Conservation (phyloP, 179 eudicot genomes). For the Kewa caespitosa region DNA sequence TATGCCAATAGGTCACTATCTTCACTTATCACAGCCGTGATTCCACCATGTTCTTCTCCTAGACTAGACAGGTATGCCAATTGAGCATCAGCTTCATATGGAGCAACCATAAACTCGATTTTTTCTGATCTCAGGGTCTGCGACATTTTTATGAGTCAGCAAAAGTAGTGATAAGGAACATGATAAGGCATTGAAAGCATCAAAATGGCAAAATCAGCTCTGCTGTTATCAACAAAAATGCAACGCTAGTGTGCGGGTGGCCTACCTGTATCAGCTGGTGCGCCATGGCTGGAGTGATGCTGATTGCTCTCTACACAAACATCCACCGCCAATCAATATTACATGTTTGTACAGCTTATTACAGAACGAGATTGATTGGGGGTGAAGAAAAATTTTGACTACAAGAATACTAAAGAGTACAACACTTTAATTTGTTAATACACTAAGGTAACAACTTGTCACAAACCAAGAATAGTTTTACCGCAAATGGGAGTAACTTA, state of each 20-base stretch:
- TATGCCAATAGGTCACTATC: slow-evolving; percentile 82
- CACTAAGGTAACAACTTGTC: neutral
- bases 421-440: neutral
- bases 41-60: slow-evolving; percentile 55
- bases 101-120: slow-evolving; percentile 73
- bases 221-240: neutral
- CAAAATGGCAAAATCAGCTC: neutral
- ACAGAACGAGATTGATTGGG: neutral
- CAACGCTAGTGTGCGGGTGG: neutral
- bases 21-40: slow-evolving; percentile 67
- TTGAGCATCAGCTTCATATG: slow-evolving; percentile 90
- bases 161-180: neutral
- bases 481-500: neutral
- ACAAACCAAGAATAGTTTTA: neutral
- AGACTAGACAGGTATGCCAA: slow-evolving; percentile 63
- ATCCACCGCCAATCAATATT: slow-evolving; percentile 9
- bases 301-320: slow-evolving; percentile 63
- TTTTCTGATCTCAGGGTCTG: slow-evolving; percentile 63
- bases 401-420: neutral
- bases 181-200: neutral
- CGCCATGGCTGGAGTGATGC: slow-evolving; percentile 70
- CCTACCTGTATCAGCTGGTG: slow-evolving; percentile 70
- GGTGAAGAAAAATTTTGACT: neutral
- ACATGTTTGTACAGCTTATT: neutral
- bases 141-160: neutral